A percentile compares a stretch with the other conserved stretches of the same genome.
Conservation (phyloP, 805 yeast species). For the Candida krabiensis region DNA sequence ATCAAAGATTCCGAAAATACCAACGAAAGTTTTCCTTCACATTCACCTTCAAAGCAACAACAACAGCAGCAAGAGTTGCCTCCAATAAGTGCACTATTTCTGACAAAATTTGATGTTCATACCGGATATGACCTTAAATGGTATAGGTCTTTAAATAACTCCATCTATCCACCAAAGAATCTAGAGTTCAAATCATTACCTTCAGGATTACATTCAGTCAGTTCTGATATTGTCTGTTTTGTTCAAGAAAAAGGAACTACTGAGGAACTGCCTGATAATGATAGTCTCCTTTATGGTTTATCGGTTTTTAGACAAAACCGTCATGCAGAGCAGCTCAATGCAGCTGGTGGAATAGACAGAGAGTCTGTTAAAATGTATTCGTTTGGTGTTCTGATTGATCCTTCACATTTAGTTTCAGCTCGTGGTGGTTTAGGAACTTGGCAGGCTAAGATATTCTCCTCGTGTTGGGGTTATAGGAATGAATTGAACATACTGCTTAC, state of each 20-base stretch:
- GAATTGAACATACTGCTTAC: conserved; percentile 33
- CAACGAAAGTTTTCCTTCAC: no score
- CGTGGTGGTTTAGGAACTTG: conserved; percentile 27
- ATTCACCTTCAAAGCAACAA: background rate
- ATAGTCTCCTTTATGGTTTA: conserved; percentile 43
- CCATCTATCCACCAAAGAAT: conserved; percentile 35
- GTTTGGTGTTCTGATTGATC: conserved; percentile 59
- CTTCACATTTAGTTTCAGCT: conserved; percentile 23
- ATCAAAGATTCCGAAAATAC: no score
- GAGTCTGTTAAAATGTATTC: conserved; percentile 59
- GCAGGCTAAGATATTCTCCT: conserved; percentile 41
- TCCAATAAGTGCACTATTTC: conserved; percentile 43
- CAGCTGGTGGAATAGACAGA: conserved; percentile 34
- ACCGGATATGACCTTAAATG: conserved; percentile 50
- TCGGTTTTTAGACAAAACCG: conserved; percentile 50
- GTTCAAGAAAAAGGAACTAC: conserved; percentile 30
- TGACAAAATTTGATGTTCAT: conserved; percentile 52
- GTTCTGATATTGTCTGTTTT: conserved; percentile 55
- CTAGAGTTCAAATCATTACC: conserved; percentile 68
- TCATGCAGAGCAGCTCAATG: conserved; percentile 11
- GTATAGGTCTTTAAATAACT: conserved; percentile 34
- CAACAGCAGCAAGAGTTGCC: conserved; percentile 15
- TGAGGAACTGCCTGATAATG: conserved; percentile 12
- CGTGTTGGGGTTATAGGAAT: conserved; percentile 45
- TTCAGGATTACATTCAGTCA: conserved; percentile 60